Percentiles rank a stretch among this genome's conserved stretches.
These are phyloP conservation scores for Fomes fomentarius DNA, from an alignment of 1,284 basidiomycete species.

Conservation along the genomic window DNA sequence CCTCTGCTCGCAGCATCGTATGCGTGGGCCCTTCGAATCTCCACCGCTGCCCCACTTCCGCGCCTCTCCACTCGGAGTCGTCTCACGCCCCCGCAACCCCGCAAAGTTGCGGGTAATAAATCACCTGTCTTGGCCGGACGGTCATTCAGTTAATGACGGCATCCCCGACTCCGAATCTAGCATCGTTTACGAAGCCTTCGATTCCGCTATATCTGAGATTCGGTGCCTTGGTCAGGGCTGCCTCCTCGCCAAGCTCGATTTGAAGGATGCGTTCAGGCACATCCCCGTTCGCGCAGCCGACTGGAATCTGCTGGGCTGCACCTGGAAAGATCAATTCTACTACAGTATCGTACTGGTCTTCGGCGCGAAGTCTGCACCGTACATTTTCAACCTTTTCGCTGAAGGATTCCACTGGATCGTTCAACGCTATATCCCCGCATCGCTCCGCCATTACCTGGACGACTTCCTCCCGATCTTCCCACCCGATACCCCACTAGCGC, in stretches of 20 bases:
- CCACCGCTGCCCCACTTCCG: slow-evolving; percentile 30
- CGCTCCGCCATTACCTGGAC: slow-evolving; percentile 7
- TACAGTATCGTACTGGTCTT: slow-evolving; percentile 35
- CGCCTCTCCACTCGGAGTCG: slow-evolving; percentile 34
- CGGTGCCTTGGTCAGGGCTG: slow-evolving; percentile 32
- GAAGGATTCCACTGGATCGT: slow-evolving; percentile 43
- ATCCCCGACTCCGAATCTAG: slow-evolving; percentile 36
- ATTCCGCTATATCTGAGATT: slow-evolving; percentile 10
- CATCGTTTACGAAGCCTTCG: slow-evolving; percentile 34
- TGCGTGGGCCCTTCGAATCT: slow-evolving; percentile 31
- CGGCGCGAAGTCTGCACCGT: slow-evolving; percentile 30
- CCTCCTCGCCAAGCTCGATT: slow-evolving; percentile 42
- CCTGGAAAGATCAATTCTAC: slow-evolving; percentile 35
- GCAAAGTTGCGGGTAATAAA: slow-evolving; percentile 36
- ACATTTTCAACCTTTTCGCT: slow-evolving; percentile 44
- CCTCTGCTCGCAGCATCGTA: background rate
- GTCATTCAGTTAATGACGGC: slow-evolving; percentile 42
- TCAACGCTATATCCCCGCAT: slow-evolving; percentile 2
- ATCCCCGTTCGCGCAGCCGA: slow-evolving; percentile 37
- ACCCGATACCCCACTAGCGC: background rate
- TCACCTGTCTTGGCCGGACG: slow-evolving; percentile 41
- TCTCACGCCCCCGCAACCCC: slow-evolving; percentile 29
- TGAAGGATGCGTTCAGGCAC: slow-evolving; percentile 40
- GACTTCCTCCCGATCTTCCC: slow-evolving; percentile 11
- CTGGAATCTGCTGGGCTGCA: slow-evolving; percentile 38